These are phyloP conservation scores for Talaromyces sp. DNA, from an alignment of 2,329 filamentous ascomycete genomes.

Conservation along the genomic window DNA sequence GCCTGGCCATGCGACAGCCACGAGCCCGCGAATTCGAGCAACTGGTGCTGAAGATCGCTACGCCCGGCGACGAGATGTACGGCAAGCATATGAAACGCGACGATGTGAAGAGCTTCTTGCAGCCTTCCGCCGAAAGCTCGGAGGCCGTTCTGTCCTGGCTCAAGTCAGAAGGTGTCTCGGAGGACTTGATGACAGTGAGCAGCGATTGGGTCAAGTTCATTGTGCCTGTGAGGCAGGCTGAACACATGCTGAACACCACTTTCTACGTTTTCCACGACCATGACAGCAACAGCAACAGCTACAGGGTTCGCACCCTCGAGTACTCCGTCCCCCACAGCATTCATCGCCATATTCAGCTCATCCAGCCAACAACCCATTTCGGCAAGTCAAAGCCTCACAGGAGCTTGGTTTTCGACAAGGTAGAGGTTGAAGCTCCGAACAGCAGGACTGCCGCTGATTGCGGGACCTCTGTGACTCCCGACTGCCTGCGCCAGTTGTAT, in stretches of 20 bases:
- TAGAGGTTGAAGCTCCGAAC: slow-evolving; percentile 14
- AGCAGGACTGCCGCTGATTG: slow-evolving; percentile 29
- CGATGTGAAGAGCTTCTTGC: slow-evolving; percentile 52
- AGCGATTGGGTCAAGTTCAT: slow-evolving; percentile 60
- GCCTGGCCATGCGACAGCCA: slow-evolving; percentile 47
- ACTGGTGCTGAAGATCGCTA: slow-evolving; percentile 57
- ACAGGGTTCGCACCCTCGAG: slow-evolving; percentile 51
- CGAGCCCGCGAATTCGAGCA: slow-evolving; percentile 52
- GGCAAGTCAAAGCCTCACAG: slow-evolving; percentile 45
- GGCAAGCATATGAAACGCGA: slow-evolving; percentile 60
- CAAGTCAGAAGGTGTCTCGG: slow-evolving; percentile 44
- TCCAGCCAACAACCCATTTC: slow-evolving; percentile 64
- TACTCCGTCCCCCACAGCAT: slow-evolving; percentile 60
- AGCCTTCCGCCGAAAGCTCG: slow-evolving; percentile 47
- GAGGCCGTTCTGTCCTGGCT: slow-evolving; percentile 55
- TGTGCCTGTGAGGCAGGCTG: slow-evolving; percentile 39
- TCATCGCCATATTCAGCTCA: slow-evolving; percentile 53
- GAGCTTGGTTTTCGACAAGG: slow-evolving; percentile 26
- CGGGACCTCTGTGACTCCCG: slow-evolving; percentile 41
- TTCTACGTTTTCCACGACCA: slow-evolving; percentile 55
- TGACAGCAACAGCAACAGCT: slow-evolving; percentile 31
- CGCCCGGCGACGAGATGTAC: slow-evolving; percentile 55
- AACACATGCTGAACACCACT: slow-evolving; percentile 52
- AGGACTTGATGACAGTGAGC: slow-evolving; percentile 44
- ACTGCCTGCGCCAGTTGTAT: slow-evolving; percentile 49